Evolutionary conservation across 2,329 filamentous ascomycete genomes (phyloP).

Genomic region (Cladosporium sp.): DNA sequence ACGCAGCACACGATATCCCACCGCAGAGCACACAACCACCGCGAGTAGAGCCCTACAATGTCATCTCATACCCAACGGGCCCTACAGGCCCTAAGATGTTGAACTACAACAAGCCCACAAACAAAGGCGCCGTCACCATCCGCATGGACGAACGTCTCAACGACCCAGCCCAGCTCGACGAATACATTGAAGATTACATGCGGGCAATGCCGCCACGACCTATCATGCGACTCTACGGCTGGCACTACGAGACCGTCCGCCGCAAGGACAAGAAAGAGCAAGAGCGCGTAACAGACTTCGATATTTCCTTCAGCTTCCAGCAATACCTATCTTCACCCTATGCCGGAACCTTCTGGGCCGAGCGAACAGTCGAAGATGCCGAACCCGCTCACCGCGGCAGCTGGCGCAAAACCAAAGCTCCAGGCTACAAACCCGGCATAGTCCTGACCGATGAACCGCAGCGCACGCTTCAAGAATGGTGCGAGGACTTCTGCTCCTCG

Average conservation of each 20-base stretch:
- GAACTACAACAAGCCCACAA: not conserved
- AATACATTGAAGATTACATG: constrained; percentile 25
- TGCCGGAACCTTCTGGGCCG: constrained; percentile 25
- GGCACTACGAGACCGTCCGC: constrained; percentile 22
- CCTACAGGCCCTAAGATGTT: not conserved
- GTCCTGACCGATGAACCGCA: constrained; percentile 39
- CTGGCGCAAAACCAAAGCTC: constrained; percentile 50
- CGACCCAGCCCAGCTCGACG: constrained; percentile 19
- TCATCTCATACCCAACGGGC: not conserved
- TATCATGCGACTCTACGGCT: constrained; percentile 24
- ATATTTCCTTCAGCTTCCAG: constrained; percentile 22
- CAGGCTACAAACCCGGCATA: constrained; percentile 42
- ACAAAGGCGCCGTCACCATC: constrained; percentile 19
- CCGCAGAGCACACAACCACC: not conserved
- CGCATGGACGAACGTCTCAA: constrained; percentile 27
- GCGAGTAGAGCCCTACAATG: not conserved
- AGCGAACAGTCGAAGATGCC: constrained; percentile 50
- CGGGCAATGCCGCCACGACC: constrained; percentile 20
- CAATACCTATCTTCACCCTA: constrained; percentile 14
- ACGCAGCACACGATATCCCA: not conserved
- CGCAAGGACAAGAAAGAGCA: constrained; percentile 27
- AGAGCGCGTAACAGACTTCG: constrained; percentile 25
- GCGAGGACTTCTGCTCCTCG: constrained; percentile 61
- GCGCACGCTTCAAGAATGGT: constrained; percentile 57
- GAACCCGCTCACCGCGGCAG: constrained; percentile 64